These are phyloP conservation scores for Aspergillus sp. DNA, from an alignment of 2,329 filamentous ascomycete species.

Conservation along the genomic window DNA sequence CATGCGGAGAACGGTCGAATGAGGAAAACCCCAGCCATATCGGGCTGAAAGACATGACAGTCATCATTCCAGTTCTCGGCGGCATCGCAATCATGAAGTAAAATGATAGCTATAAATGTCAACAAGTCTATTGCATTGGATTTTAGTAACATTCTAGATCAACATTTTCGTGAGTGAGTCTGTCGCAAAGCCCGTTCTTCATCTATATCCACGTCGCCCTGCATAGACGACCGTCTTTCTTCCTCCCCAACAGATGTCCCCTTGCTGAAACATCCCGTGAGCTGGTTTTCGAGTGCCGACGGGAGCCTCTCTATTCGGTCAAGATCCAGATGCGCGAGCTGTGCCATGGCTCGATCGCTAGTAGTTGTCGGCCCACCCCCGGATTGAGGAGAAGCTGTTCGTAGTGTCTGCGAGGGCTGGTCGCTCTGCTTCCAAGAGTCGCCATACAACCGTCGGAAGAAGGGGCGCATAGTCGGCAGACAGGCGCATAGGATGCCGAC, in stretches of 20 bases:
- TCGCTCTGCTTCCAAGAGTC: neutral
- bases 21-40: neutral
- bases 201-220: neutral
- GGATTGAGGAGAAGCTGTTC: neutral
- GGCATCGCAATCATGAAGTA: no score
- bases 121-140: no score
- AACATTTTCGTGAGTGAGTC: neutral
- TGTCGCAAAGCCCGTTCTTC: neutral
- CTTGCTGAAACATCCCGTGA: neutral
- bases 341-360: neutral
- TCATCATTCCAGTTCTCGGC: no score
- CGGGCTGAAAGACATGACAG: neutral
- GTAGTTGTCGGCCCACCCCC: neutral
- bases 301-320: neutral
- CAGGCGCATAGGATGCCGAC: constrained; percentile 27
- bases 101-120: no score
- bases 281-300: neutral
- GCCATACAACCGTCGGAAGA: constrained; percentile 13
- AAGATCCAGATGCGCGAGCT: neutral
- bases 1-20: neutral
- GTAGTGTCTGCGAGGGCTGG: neutral
- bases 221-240: neutral
- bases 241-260: neutral
- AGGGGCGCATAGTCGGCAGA: constrained; percentile 25
- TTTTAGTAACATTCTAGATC: neutral